These are phyloP conservation scores for Proliferodiscus dingleyae DNA, from an alignment of 2,329 filamentous ascomycete genomes.

Conservation along the genomic window DNA sequence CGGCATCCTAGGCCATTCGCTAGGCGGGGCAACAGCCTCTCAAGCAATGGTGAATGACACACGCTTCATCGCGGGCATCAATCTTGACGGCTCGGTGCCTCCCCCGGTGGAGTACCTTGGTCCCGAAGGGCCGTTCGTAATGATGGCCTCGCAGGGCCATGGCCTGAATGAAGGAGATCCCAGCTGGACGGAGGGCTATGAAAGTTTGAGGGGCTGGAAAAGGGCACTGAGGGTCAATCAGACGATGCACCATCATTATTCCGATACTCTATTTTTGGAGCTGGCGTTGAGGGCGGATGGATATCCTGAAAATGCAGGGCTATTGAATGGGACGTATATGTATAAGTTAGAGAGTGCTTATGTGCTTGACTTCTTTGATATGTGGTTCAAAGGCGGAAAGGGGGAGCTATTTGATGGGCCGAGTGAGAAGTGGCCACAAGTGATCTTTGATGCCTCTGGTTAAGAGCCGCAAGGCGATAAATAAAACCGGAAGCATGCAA, in stretches of 20 bases:
- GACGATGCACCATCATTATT: conserved; percentile 16
- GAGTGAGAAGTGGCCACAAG: conserved; percentile 20
- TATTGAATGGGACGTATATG: conserved; percentile 3
- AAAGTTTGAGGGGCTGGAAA: conserved; percentile 18
- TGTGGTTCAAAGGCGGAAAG: conserved; percentile 14
- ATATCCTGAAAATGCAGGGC: background rate
- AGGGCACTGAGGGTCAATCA: conserved; percentile 16
- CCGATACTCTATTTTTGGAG: conserved; percentile 15
- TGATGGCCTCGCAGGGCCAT: conserved; percentile 19
- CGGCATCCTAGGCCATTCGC: conserved; percentile 19
- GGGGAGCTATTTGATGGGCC: conserved; percentile 11
- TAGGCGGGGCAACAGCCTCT: conserved; percentile 32
- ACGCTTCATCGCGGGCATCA: conserved; percentile 32
- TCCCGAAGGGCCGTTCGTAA: conserved; percentile 28
- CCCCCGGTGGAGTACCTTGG: conserved; percentile 24
- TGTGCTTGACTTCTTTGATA: conserved; percentile 20
- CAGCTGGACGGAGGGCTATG: conserved; percentile 16
- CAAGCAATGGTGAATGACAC: conserved; percentile 27
- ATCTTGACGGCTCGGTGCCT: conserved; percentile 34
- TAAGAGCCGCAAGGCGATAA: no score
- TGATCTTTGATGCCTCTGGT: conserved; percentile 9
- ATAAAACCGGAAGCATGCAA: no score
- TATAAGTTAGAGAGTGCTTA: conserved; percentile 21
- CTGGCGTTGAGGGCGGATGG: background rate
- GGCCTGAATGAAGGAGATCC: conserved; percentile 15